Evolutionary conservation across 768 basidiomycete genomes (phyloP).

Genomic region (Pleurotus ostreatus): DNA sequence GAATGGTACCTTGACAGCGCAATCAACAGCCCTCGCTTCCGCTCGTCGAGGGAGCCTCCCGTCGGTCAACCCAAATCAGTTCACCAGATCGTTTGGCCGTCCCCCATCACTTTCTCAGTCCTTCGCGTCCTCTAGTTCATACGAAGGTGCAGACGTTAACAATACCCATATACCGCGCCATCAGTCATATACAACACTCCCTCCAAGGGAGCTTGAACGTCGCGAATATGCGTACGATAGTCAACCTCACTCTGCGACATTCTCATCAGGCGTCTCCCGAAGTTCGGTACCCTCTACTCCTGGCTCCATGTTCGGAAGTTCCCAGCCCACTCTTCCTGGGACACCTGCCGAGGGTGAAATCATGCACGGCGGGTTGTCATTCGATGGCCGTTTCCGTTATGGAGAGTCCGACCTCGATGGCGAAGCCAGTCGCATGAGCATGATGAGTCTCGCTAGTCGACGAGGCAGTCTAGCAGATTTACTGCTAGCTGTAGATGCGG

Average conservation of each 20-base stretch:
- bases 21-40: neutral
- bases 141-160: neutral
- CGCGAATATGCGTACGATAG: neutral
- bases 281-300: neutral
- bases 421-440: neutral
- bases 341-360: conserved; percentile 12
- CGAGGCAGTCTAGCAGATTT: conserved; percentile 1
- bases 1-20: neutral
- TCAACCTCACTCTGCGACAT: neutral
- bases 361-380: conserved; percentile 16
- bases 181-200: neutral
- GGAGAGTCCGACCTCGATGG: neutral
- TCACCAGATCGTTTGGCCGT: neutral
- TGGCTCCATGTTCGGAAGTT: conserved; percentile 18
- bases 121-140: neutral
- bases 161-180: neutral
- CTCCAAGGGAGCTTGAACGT: neutral
- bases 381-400: conserved; percentile 21
- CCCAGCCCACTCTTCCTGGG: conserved; percentile 9
- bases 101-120: conserved; percentile 1
- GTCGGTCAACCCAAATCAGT: neutral
- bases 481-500: conserved; percentile 1
- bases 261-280: neutral
- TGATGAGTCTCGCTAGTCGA: conserved; percentile 2
- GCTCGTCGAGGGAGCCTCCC: neutral